phyloP scores from a whole-genome alignment of 2,329 filamentous ascomycete genomes.

The Domatiomyces globalis region DNA sequence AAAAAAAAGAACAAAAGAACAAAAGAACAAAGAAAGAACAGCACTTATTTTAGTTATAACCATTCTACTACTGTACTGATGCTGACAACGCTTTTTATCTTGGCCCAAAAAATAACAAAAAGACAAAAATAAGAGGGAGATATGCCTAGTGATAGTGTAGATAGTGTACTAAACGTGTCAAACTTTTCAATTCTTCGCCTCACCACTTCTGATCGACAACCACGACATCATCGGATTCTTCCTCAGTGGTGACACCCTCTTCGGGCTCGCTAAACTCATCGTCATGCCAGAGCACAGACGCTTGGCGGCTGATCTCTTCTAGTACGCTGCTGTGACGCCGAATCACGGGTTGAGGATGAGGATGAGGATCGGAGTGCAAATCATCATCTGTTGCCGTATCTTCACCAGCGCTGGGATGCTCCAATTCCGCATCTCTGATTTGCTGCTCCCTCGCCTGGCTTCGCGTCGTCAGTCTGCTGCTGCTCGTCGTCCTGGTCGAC shows the following conservation, averaged over 20 bases:
- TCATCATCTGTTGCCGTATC: slow-evolving; percentile 6
- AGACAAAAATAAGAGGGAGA: too few species aligned
- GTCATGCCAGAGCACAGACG: slow-evolving; percentile 35
- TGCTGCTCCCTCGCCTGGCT: slow-evolving; percentile 7
- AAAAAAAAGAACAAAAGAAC: too few species aligned
- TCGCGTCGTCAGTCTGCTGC: slow-evolving; percentile 10
- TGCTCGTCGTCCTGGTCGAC: slow-evolving; percentile 12
- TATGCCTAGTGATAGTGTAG: too few species aligned
- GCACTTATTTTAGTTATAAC: too few species aligned
- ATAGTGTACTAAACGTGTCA: too few species aligned
- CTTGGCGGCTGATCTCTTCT: slow-evolving; percentile 33
- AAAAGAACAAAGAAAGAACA: too few species aligned
- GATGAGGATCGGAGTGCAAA: neutral
- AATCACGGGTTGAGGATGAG: neutral
- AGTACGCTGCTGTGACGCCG: slow-evolving; percentile 22
- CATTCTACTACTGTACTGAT: too few species aligned
- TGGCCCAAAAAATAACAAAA: too few species aligned
- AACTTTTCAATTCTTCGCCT: neutral
- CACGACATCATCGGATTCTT: slow-evolving; percentile 26
- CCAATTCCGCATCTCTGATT: neutral
- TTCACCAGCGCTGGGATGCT: neutral
- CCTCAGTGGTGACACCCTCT: slow-evolving; percentile 31
- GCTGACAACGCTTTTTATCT: too few species aligned
- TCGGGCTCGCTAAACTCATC: slow-evolving; percentile 31
- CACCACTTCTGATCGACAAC: neutral